Percentiles rank a stretch among this genome's conserved stretches.
Conservation (phyloP, 1,284 basidiomycete genomes). For the Malassezia globosa region DNA sequence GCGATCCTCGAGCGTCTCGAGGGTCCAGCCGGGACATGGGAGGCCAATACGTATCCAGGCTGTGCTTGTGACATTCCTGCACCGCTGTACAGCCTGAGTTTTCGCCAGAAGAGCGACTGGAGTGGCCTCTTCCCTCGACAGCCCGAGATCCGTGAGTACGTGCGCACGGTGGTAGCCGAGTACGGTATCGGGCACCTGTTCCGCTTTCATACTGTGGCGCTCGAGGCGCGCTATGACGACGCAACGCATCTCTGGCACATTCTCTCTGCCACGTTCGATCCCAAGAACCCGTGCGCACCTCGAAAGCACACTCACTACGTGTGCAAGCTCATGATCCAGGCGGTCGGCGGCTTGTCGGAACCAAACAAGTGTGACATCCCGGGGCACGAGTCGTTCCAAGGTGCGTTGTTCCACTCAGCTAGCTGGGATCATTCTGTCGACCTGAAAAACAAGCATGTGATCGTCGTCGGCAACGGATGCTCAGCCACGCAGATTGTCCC, state of each 20-base stretch:
- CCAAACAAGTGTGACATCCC: conserved; percentile 37
- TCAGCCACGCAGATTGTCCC: conserved; percentile 39
- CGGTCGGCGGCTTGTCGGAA: conserved; percentile 38
- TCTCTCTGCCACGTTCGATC: conserved; percentile 21
- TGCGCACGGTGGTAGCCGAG: conserved; percentile 28
- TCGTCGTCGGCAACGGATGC: conserved; percentile 45
- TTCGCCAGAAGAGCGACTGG: conserved; percentile 41
- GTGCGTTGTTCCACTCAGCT: conserved; percentile 45
- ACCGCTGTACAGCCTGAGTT: conserved; percentile 42
- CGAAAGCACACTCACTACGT: conserved; percentile 30
- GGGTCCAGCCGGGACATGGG: conserved; percentile 32
- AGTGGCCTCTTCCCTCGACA: conserved; percentile 31
- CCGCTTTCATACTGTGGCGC: conserved; percentile 30
- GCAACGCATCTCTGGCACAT: conserved; percentile 40
- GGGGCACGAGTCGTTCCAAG: conserved; percentile 38
- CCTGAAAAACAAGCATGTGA: conserved; percentile 42
- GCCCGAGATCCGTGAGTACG: conserved; percentile 34
- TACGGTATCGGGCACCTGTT: conserved; percentile 28
- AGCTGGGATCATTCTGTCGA: conserved; percentile 45
- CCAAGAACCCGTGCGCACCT: conserved; percentile 1
- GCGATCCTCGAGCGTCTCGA: conserved; percentile 26
- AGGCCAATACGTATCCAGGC: conserved; percentile 36
- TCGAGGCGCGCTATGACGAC: conserved; percentile 31
- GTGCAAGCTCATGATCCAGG: conserved; percentile 35
- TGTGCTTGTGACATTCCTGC: conserved; percentile 41